Conservation (phyloP, 2,329 filamentous ascomycete genomes). For the Pyrenophora tritici-repentis region DNA sequence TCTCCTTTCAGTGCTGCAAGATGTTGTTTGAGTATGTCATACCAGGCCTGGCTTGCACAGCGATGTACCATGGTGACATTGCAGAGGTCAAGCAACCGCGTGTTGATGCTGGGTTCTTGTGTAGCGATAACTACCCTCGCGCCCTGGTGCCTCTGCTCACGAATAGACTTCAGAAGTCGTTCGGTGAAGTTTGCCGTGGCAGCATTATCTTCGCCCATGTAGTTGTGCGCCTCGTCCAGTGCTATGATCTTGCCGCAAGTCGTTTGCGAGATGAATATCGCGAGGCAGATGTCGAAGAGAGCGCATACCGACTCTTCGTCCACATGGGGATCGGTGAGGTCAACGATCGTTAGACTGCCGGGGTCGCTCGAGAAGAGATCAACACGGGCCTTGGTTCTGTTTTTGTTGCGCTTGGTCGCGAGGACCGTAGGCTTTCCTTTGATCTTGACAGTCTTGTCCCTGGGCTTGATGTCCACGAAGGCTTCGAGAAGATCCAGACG, state of each 20-base stretch:
- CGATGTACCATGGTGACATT: conserved; percentile 71
- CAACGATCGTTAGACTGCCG: conserved; percentile 62
- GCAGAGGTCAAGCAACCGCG: conserved; percentile 69
- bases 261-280: conserved; percentile 60
- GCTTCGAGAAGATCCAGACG: not conserved
- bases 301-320: conserved; percentile 69
- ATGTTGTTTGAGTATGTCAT: conserved; percentile 51
- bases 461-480: not conserved
- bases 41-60: conserved; percentile 69
- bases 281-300: conserved; percentile 73
- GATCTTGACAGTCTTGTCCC: too few relatives aligned
- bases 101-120: conserved; percentile 73
- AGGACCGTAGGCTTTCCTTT: not conserved
- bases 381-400: conserved; percentile 5
- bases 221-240: conserved; percentile 79
- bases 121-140: conserved; percentile 71
- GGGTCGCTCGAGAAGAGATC: conserved; percentile 43
- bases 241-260: conserved; percentile 62
- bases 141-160: conserved; percentile 71
- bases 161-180: conserved; percentile 65
- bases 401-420: not conserved
- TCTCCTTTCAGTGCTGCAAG: conserved; percentile 50
- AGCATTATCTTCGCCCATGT: conserved; percentile 61
- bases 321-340: conserved; percentile 73
- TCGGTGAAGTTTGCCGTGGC: conserved; percentile 57